Percentiles rank a stretch among this genome's conserved stretches.
Conservation (phyloP, 75 land plant genomes). For the Sequoia sempervirens region DNA sequence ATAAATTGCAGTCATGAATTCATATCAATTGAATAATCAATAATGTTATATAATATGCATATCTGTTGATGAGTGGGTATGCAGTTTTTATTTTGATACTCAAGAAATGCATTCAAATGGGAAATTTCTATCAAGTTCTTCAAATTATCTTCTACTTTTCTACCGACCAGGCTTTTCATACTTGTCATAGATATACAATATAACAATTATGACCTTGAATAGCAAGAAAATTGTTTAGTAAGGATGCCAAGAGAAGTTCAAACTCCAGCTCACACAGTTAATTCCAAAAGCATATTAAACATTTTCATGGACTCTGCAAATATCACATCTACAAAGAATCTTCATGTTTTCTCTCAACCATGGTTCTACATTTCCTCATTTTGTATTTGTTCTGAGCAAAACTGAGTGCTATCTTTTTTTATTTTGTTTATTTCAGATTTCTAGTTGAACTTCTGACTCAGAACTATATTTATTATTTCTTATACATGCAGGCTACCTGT, state of each 20-base stretch:
- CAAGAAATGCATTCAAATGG: background rate
- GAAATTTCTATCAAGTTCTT: background rate
- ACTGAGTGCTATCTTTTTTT: background rate
- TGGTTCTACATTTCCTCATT: background rate
- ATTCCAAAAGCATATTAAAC: too few relatives aligned
- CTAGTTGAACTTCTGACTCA: background rate
- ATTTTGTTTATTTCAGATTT: background rate
- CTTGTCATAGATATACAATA: background rate
- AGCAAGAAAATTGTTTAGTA: background rate
- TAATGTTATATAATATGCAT: too few relatives aligned
- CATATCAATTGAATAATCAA: too few relatives aligned
- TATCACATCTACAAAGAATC: too few relatives aligned
- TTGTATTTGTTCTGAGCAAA: background rate
- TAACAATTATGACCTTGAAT: background rate
- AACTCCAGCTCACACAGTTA: too few relatives aligned
- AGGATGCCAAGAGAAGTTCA: too few relatives aligned
- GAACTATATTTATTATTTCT: background rate
- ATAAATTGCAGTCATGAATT: too few relatives aligned
- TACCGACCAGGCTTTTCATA: background rate
- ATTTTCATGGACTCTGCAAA: too few relatives aligned
- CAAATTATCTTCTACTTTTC: background rate
- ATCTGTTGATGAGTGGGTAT: background rate
- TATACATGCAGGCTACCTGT: constrained; percentile 65
- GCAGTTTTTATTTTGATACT: background rate
- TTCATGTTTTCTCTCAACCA: background rate